A percentile compares a stretch with the other conserved stretches of the same genome.
These are phyloP conservation scores for Ophidiomyces ophidiicola DNA, from an alignment of 2,329 filamentous ascomycete genomes.

Conservation along the genomic window DNA sequence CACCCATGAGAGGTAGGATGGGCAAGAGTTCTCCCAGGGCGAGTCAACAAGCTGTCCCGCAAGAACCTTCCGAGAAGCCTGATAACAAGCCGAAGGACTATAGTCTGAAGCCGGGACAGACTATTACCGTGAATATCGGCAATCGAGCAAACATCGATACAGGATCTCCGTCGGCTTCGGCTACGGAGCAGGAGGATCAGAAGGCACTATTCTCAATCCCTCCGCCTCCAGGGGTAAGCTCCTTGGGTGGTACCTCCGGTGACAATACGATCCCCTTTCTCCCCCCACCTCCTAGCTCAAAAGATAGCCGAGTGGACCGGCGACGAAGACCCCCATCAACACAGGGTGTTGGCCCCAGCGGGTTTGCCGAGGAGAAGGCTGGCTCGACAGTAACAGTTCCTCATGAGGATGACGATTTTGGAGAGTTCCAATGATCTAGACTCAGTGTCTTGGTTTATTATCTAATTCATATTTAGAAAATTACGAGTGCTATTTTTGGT, in stretches of 20 bases:
- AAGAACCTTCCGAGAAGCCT: slow-evolving; percentile 35
- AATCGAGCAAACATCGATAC: slow-evolving; percentile 37
- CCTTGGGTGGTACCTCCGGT: background rate
- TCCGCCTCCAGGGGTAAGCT: slow-evolving; percentile 41
- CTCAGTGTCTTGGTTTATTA: background rate
- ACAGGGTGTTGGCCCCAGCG: slow-evolving; percentile 35
- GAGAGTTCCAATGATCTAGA: slow-evolving; percentile 53
- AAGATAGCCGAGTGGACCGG: slow-evolving; percentile 43
- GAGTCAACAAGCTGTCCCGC: slow-evolving; percentile 14
- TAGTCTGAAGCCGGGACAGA: slow-evolving; percentile 79
- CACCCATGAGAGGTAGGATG: slow-evolving; percentile 1
- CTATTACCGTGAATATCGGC: slow-evolving; percentile 67
- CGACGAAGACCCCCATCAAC: slow-evolving; percentile 45
- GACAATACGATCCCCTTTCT: slow-evolving; percentile 34
- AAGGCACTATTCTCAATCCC: slow-evolving; percentile 59
- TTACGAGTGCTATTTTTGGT: too few relatives aligned
- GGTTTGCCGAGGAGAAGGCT: slow-evolving; percentile 31
- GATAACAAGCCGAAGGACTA: slow-evolving; percentile 52
- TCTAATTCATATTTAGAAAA: too few relatives aligned
- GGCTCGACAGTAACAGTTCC: background rate
- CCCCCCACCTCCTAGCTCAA: slow-evolving; percentile 50
- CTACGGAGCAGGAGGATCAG: slow-evolving; percentile 27
- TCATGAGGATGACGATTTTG: slow-evolving; percentile 78
- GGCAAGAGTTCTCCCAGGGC: background rate
- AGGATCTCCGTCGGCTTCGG: slow-evolving; percentile 18